A percentile compares a stretch with the other conserved stretches of the same genome.
Evolutionary conservation across 2,329 filamentous ascomycete genomes (phyloP).

Genomic region (Endothia cerciana): DNA sequence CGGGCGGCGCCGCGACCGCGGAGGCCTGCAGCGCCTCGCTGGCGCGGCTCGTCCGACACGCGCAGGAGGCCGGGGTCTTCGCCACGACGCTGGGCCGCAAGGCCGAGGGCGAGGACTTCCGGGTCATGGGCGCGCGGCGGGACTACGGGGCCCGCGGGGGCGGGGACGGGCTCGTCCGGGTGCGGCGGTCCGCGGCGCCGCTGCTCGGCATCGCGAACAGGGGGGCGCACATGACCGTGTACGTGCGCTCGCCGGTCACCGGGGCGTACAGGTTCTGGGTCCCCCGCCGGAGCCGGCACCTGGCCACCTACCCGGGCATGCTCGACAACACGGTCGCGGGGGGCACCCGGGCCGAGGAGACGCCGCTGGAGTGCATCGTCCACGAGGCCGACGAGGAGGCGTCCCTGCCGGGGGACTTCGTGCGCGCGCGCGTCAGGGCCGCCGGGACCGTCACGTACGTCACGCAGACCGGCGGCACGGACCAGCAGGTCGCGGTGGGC

Average conservation of each 20-base stretch:
- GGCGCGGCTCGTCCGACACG: constrained; percentile 44
- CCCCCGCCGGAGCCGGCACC: constrained; percentile 62
- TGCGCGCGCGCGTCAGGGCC: constrained; percentile 54
- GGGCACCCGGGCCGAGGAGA: constrained; percentile 66
- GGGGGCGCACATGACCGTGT: constrained; percentile 66
- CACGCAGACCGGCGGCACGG: constrained; percentile 67
- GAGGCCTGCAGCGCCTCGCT: constrained; percentile 43
- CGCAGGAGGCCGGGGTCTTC: constrained; percentile 43
- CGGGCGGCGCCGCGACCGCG: constrained; percentile 34
- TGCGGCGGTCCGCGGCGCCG: constrained; percentile 52
- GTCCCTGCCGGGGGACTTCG: constrained; percentile 62
- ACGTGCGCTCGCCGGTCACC: constrained; percentile 47
- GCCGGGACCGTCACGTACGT: constrained; percentile 70
- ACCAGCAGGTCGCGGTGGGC: constrained; percentile 49
- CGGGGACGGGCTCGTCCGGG: constrained; percentile 29
- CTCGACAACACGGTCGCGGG: constrained; percentile 78
- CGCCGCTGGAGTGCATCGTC: constrained; percentile 66
- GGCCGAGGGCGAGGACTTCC: constrained; percentile 42
- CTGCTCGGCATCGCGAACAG: constrained; percentile 67
- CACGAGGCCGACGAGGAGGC: constrained; percentile 74
- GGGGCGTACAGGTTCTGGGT: constrained; percentile 64
- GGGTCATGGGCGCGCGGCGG: constrained; percentile 35
- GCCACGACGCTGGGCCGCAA: constrained; percentile 37
- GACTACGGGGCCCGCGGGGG: constrained; percentile 21
- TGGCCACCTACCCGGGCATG: constrained; percentile 71